A percentile compares a stretch with the other conserved stretches of the same genome.
These are phyloP conservation scores for Panicum virgatum DNA, from an alignment of 202 grass and related monocot genomes.

Conservation along the genomic window DNA sequence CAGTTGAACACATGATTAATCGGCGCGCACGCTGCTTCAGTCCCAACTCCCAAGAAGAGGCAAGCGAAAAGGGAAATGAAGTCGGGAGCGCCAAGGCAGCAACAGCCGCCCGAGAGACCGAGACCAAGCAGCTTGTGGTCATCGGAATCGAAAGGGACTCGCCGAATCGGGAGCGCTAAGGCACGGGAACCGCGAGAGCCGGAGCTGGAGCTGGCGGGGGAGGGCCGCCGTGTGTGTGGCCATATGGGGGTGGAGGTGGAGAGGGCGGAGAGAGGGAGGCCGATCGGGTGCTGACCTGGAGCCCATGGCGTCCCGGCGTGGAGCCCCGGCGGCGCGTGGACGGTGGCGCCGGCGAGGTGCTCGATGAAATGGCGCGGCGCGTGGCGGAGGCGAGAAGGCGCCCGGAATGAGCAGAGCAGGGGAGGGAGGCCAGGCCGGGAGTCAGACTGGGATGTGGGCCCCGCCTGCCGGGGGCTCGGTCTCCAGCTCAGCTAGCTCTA, in stretches of 20 bases:
- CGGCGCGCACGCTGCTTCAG: background rate
- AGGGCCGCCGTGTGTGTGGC: background rate
- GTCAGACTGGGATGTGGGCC: too few relatives aligned
- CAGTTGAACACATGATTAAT: background rate
- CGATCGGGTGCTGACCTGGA: conserved; percentile 43
- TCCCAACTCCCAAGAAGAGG: background rate
- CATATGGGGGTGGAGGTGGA: background rate
- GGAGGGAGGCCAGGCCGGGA: too few relatives aligned
- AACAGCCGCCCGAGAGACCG: background rate
- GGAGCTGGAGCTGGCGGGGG: background rate
- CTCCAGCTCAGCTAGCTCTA: too few relatives aligned
- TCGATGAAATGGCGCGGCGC: background rate
- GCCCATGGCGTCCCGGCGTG: conserved; percentile 24
- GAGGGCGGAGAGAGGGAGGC: background rate
- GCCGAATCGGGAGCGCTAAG: background rate
- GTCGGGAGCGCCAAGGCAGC: too few relatives aligned
- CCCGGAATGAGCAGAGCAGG: background rate
- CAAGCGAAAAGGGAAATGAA: background rate
- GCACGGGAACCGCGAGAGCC: background rate
- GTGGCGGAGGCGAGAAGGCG: background rate
- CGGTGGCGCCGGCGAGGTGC: background rate
- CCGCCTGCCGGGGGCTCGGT: too few relatives aligned
- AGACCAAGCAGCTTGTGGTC: too few relatives aligned
- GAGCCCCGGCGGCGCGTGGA: background rate
- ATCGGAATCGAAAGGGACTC: background rate